Conservation (phyloP, 331 rosid species). For the Arachis monticola region DNA sequence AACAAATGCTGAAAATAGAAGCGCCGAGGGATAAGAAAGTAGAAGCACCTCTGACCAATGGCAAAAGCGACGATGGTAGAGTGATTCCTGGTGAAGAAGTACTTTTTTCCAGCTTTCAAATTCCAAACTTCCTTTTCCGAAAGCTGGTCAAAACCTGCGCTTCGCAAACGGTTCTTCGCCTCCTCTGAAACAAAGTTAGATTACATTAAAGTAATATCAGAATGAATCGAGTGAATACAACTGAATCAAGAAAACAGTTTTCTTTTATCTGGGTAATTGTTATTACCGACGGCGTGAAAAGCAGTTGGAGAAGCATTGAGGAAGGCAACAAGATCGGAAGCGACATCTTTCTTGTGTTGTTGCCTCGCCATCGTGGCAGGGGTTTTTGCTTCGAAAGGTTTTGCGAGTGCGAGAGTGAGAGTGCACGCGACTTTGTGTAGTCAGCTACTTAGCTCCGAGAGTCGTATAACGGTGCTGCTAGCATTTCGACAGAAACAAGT, state of each 20-base stretch:
- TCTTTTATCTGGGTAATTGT: neutral
- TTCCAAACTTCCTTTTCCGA: slow-evolving; percentile 66
- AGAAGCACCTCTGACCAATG: slow-evolving; percentile 58
- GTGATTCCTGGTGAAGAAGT: slow-evolving; percentile 72
- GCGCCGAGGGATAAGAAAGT: neutral
- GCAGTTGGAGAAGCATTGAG: slow-evolving; percentile 77
- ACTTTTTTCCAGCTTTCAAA: slow-evolving; percentile 63
- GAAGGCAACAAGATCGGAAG: slow-evolving; percentile 64
- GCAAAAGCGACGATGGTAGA: slow-evolving; percentile 76
- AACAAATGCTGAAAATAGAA: neutral
- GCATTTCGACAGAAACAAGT: too few species aligned
- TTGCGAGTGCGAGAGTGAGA: neutral
- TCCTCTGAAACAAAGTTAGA: slow-evolving; percentile 45
- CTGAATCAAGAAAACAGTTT: neutral
- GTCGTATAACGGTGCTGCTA: too few species aligned
- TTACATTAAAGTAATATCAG: neutral
- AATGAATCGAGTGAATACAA: neutral
- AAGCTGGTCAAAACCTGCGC: slow-evolving; percentile 58
- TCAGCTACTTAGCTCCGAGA: too few species aligned
- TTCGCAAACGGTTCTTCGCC: slow-evolving; percentile 58
- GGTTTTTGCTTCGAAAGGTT: neutral
- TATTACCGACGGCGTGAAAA: slow-evolving; percentile 74
- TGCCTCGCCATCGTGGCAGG: slow-evolving; percentile 43
- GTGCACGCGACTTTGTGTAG: neutral
- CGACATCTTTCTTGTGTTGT: slow-evolving; percentile 44